Evolutionary conservation across 192 early-diverging fungal genomes (phyloP).

Genomic region (Linderina pennispora): DNA sequence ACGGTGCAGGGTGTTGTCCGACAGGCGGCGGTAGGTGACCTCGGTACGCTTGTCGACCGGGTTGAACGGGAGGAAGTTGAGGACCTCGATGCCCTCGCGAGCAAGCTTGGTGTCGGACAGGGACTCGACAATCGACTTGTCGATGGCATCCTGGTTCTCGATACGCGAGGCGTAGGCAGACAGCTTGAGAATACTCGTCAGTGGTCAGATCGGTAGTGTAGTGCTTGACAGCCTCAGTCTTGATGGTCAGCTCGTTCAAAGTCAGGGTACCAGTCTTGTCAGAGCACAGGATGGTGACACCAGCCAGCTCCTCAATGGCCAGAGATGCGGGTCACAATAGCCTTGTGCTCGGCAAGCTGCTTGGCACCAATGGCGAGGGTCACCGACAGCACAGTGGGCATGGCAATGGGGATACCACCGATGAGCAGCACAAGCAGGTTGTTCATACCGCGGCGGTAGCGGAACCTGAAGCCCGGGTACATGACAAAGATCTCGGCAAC

Average conservation of each 20-base stretch:
- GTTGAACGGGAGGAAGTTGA: constrained; percentile 69
- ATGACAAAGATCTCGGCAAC: constrained; percentile 64
- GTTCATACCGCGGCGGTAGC: constrained; percentile 72
- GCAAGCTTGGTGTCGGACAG: constrained; percentile 51
- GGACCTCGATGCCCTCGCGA: constrained; percentile 58
- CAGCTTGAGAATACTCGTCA: constrained; percentile 57
- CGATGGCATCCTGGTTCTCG: constrained; percentile 77
- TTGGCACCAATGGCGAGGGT: constrained; percentile 76
- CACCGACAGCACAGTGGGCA: constrained; percentile 73
- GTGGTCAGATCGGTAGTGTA: constrained; percentile 58
- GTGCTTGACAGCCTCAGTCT: constrained; percentile 59
- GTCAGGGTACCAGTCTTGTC: constrained; percentile 97
- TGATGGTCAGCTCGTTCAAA: constrained; percentile 74
- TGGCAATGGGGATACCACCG: constrained; percentile 78
- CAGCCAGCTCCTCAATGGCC: constrained; percentile 79
- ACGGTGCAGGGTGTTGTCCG: constrained; percentile 59
- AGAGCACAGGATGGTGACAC: constrained; percentile 79
- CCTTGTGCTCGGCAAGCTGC: constrained; percentile 77
- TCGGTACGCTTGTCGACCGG: constrained; percentile 73
- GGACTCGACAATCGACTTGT: constrained; percentile 66
- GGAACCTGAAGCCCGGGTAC: constrained; percentile 62
- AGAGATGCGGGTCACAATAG: constrained; percentile 73
- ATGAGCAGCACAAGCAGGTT: constrained; percentile 72
- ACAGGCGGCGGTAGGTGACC: constrained; percentile 59
- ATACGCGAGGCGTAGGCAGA: constrained; percentile 72